Evolutionary conservation across 768 basidiomycete species (phyloP), one percentile per base, ranked within the genome.

Genomic region (Gymnopilus junonius): DNA sequence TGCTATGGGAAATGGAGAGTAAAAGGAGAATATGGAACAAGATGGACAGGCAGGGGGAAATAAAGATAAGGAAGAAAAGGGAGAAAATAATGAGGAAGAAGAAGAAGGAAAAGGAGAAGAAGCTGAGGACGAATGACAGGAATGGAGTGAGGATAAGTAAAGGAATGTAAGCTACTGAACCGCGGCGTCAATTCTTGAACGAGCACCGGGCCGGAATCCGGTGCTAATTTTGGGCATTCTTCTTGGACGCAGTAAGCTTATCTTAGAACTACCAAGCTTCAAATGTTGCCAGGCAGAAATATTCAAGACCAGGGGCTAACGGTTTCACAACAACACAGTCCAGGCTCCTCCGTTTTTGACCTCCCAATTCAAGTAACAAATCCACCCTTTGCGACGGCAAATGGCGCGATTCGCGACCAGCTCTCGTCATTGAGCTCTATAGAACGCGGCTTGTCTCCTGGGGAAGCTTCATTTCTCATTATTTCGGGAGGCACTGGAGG

Each of bases 401-500:
- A 48, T 31, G 61, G 63, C 53, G 51, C 61, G 43, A 61, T 65
- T 15, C 42, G 29, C 34, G 58, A 39, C 42, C 58, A 61, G 65
- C 51, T 46, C 21, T 59, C 63, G 31, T 34, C 50, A 31, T 23
- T 34, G 29, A 34, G 40, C 34, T 55, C 35, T 37, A 45, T 58
- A 48, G 46, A 27, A 54, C 58, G 42, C 55, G 69, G 60, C 64
- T 35, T 56, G 14, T 45, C 59, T 56, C 57, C 59, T n/a, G 46
- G 57, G 23, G 61, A 67, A 14, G 72, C 82, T 1, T 85, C 88
- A 1, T 91, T 85, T 72, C 74, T 95, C 7, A 84, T 97, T 54
- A 85, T 98, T 58, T 95, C 94, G 54, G 95, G 95, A 0, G 95
- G 95, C n/a, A 95, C 95, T 34, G 95, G 95, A 42, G 94, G 94